Evolutionary conservation across 2,329 filamentous ascomycete species (phyloP).

Genomic region (Teratosphaeria gauchensis): DNA sequence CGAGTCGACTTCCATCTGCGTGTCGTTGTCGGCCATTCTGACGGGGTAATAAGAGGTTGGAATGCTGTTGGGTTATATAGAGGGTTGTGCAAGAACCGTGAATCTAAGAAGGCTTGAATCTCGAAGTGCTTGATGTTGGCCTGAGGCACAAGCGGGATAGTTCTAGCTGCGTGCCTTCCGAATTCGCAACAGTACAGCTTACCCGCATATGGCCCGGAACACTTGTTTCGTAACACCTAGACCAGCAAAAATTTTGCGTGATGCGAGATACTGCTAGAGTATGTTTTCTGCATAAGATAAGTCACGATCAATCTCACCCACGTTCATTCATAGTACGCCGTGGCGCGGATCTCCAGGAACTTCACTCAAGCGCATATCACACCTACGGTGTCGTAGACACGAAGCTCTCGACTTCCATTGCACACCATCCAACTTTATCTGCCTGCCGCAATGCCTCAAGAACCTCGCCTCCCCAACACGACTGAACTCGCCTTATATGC

Average conservation of each 20-base stretch:
- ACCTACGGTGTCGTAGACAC: too few species aligned
- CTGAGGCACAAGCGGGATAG: neutral
- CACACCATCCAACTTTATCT: neutral
- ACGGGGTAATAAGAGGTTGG: neutral
- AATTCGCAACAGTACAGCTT: neutral
- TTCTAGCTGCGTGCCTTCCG: neutral
- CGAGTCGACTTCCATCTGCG: slow-evolving; percentile 50
- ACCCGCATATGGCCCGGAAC: neutral
- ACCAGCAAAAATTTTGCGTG: too few species aligned
- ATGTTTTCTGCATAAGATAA: too few species aligned
- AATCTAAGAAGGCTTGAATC: neutral
- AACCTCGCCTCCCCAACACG: neutral
- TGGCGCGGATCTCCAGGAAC: too few species aligned
- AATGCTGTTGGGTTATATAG: neutral
- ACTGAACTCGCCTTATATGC: slow-evolving; percentile 3
- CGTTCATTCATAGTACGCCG: too few species aligned
- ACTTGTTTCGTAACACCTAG: too few species aligned
- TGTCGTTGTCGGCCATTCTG: slow-evolving; percentile 24
- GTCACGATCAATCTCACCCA: too few species aligned
- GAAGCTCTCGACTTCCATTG: neutral
- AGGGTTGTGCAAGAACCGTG: too few species aligned
- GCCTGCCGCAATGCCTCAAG: neutral
- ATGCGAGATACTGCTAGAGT: too few species aligned
- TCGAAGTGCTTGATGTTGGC: neutral
- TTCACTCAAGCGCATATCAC: too few species aligned